phyloP scores from a whole-genome alignment of 2,329 filamentous ascomycete species.

The Parastagonospora avenae region DNA sequence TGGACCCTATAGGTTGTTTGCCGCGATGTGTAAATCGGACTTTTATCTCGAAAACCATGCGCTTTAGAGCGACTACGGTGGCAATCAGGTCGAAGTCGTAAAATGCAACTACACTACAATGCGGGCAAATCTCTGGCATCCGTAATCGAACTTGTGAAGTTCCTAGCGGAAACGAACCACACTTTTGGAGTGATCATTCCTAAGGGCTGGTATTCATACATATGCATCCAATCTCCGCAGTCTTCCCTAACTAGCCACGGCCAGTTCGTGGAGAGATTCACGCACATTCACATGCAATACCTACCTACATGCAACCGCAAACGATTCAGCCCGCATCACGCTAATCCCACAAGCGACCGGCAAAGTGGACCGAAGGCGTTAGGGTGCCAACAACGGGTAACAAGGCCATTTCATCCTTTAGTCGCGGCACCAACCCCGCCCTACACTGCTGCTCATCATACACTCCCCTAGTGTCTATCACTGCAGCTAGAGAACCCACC shows the following conservation, averaged over 20 bases:
- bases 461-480: background rate
- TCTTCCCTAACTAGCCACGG: too few species aligned
- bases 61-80: too few species aligned
- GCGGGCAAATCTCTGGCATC: too few species aligned
- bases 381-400: background rate
- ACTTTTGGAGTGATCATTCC: background rate
- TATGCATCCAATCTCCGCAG: background rate
- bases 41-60: too few species aligned
- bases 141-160: too few species aligned
- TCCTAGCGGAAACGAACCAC: too few species aligned
- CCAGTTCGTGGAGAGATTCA: too few species aligned
- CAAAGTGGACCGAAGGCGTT: conserved; percentile 1
- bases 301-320: background rate
- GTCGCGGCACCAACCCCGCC: conserved; percentile 2
- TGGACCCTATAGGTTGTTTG: too few species aligned
- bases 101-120: too few species aligned
- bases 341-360: conserved; percentile 1
- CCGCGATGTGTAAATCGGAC: too few species aligned
- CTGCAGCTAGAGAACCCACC: background rate
- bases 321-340: background rate
- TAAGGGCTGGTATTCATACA: background rate
- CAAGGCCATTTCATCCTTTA: background rate
- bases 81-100: too few species aligned
- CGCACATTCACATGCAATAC: too few species aligned
- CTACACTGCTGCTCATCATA: background rate